phyloP scores from a whole-genome alignment of 768 basidiomycete genomes.

The Agaricus subrufescens region DNA sequence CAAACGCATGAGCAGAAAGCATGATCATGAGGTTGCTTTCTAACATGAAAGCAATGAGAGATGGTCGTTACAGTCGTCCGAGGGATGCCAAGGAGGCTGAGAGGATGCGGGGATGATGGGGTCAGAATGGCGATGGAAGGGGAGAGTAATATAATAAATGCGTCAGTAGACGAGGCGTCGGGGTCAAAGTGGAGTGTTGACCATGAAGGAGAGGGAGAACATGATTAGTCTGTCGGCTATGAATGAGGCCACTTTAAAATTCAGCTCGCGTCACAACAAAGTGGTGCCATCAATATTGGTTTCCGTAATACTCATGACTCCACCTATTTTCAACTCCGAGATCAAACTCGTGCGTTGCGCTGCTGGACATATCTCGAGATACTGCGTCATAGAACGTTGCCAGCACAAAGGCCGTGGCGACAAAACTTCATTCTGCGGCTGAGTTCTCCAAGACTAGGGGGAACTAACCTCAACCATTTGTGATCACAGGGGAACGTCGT shows the following conservation, averaged over 20 bases:
- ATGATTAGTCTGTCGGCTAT: neutral
- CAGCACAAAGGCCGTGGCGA: too few relatives aligned
- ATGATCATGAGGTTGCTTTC: conserved; percentile 21
- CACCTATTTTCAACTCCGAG: too few relatives aligned
- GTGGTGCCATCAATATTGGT: too few relatives aligned
- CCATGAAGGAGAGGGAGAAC: neutral
- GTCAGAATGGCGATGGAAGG: neutral
- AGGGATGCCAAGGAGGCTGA: neutral
- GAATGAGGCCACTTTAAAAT: conserved; percentile 8
- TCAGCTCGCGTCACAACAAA: neutral
- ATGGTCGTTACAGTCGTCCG: conserved; percentile 1
- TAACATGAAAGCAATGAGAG: conserved; percentile 1
- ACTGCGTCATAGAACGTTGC: too few relatives aligned
- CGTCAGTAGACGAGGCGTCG: neutral
- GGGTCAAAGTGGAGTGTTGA: conserved; percentile 2
- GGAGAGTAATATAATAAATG: neutral
- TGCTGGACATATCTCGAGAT: too few relatives aligned
- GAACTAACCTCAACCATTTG: too few relatives aligned
- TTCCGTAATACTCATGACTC: too few relatives aligned
- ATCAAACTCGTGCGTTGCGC: too few relatives aligned
- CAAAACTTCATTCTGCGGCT: too few relatives aligned
- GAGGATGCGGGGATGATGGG: neutral
- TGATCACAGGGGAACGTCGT: too few relatives aligned
- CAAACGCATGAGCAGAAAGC: conserved; percentile 27
- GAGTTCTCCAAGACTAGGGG: too few relatives aligned